Evolutionary conservation across 345 rosid genomes (phyloP).

Genomic region (Ricinus communis): DNA sequence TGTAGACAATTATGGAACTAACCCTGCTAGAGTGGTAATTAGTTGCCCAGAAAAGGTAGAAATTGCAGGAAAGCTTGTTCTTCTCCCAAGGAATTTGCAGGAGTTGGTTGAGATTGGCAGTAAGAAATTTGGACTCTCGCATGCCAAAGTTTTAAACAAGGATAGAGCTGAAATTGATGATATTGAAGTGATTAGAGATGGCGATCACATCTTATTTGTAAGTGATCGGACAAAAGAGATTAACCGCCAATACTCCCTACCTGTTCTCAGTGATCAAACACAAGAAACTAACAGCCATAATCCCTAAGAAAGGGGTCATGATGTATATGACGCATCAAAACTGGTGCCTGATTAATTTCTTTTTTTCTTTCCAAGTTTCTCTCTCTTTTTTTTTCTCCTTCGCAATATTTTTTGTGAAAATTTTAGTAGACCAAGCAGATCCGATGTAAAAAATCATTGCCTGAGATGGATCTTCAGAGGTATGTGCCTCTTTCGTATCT

Average conservation of each 20-base stretch:
- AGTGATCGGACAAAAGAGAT: constrained; percentile 11
- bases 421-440: no score
- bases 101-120: constrained; percentile 62
- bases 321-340: neutral
- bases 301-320: neutral
- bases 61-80: constrained; percentile 48
- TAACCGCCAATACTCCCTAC: neutral
- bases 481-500: no score
- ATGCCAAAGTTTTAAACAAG: constrained; percentile 49
- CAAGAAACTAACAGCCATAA: neutral
- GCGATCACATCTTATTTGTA: constrained; percentile 67
- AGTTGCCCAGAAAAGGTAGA: constrained; percentile 61
- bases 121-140: constrained; percentile 51
- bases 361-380: no score
- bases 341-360: neutral
- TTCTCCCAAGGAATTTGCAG: constrained; percentile 59
- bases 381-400: no score
- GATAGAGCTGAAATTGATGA: constrained; percentile 69
- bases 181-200: constrained; percentile 72
- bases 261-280: constrained; percentile 27
- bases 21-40: constrained; percentile 55
- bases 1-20: constrained; percentile 7
- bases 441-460: no score
- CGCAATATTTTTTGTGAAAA: neutral
- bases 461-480: no score